Conservation (phyloP, 805 yeast species). For the Candida vaughaniae region DNA sequence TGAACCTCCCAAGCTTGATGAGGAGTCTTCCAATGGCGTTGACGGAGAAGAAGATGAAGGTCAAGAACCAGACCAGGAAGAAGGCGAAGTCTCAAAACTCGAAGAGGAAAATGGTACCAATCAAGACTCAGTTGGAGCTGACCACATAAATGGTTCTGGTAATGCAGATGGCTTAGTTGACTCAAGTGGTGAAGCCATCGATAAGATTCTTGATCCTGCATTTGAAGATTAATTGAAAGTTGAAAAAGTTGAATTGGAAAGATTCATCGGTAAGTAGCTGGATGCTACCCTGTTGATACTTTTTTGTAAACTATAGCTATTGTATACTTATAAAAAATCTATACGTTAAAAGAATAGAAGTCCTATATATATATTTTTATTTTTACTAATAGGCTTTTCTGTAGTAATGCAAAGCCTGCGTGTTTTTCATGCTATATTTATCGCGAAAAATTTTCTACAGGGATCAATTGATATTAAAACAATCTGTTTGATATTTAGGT, state of each 20-base stretch:
- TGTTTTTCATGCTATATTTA: no score
- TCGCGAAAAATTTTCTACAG: neutral
- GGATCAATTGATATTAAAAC: no score
- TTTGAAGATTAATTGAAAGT: conserved; percentile 8
- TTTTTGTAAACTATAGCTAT: neutral
- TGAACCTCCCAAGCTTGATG: conserved; percentile 8
- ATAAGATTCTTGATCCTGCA: conserved; percentile 21
- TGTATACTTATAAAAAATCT: neutral
- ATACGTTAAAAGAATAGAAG: no score
- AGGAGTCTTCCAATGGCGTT: conserved; percentile 6
- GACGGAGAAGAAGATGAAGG: conserved; percentile 6
- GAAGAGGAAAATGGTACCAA: conserved; percentile 11
- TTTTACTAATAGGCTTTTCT: no score
- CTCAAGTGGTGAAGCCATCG: conserved; percentile 9
- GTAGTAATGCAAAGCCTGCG: no score
- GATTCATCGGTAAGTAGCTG: no score
- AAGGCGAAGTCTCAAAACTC: conserved; percentile 11
- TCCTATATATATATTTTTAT: no score
- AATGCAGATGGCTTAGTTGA: no score
- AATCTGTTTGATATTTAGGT: no score
- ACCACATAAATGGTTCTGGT: no score
- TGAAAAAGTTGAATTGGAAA: no score
- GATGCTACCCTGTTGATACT: no score
- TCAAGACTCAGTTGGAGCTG: neutral
- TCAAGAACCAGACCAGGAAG: conserved; percentile 11